These are phyloP conservation scores for Lycium ferocissimum DNA, from an alignment of 257 asterid genomes.

Conservation along the genomic window DNA sequence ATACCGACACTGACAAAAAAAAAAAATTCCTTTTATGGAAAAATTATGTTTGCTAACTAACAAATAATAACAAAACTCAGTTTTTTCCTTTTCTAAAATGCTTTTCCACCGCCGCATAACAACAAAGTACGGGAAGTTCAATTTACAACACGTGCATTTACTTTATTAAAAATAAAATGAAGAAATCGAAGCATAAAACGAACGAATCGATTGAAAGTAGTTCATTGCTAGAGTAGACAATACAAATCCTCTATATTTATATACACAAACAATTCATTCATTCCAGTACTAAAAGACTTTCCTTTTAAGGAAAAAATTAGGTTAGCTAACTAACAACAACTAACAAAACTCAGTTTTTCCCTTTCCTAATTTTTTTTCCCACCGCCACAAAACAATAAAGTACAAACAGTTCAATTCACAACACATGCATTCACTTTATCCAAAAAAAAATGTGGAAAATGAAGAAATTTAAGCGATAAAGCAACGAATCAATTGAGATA, in stretches of 20 bases:
- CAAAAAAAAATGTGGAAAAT: too few relatives aligned
- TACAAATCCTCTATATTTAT: background rate
- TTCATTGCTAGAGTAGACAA: background rate
- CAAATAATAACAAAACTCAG: background rate
- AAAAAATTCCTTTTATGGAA: background rate
- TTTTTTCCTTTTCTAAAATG: background rate
- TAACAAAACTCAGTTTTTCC: background rate
- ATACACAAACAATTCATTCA: too few relatives aligned
- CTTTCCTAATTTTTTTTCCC: background rate
- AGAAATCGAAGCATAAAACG: too few relatives aligned
- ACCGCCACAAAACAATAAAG: background rate
- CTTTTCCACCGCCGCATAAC: background rate
- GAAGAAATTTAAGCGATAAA: background rate
- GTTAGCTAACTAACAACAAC: background rate
- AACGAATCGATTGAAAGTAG: too few relatives aligned
- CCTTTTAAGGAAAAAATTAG: background rate
- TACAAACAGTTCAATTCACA: conserved; percentile 14
- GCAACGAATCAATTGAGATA: background rate
- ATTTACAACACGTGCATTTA: background rate
- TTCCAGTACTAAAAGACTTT: too few relatives aligned
- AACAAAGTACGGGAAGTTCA: background rate
- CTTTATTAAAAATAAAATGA: too few relatives aligned
- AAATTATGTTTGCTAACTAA: background rate
- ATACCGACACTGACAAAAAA: background rate
- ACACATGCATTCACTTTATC: background rate